Evolutionary conservation across 1,284 basidiomycete genomes (phyloP).

Genomic region (Malassezia globosa): DNA sequence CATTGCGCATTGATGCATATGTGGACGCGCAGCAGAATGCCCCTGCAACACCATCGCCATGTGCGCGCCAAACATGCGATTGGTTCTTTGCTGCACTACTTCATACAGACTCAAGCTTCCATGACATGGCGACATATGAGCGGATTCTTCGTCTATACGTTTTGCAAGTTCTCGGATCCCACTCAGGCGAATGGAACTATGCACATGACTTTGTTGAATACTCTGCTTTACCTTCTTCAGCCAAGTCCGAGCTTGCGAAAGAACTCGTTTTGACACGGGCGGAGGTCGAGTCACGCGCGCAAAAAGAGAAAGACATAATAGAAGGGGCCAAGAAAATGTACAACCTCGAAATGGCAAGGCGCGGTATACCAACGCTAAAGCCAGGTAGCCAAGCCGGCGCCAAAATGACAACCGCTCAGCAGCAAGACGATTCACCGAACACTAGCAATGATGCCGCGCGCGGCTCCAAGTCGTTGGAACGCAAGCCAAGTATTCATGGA

Average conservation of each 20-base stretch:
- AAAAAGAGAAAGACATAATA: slow-evolving; percentile 21
- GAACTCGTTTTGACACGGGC: slow-evolving; percentile 23
- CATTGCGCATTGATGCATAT: slow-evolving; percentile 25
- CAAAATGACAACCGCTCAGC: too few species aligned
- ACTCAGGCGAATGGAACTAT: slow-evolving; percentile 33
- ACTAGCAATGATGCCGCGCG: too few species aligned
- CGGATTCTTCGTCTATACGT: slow-evolving; percentile 29
- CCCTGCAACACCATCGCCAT: not conserved
- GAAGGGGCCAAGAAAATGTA: slow-evolving; percentile 20
- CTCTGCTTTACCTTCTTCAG: slow-evolving; percentile 17
- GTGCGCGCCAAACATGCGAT: slow-evolving; percentile 27
- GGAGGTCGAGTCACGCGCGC: slow-evolving; percentile 13
- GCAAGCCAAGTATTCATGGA: too few species aligned
- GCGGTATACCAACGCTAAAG: not conserved
- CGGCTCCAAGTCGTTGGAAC: too few species aligned
- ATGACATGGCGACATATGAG: slow-evolving; percentile 19
- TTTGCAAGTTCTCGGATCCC: slow-evolving; percentile 26
- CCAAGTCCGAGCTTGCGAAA: slow-evolving; percentile 15
- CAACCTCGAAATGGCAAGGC: slow-evolving; percentile 1
- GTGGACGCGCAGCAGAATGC: not conserved
- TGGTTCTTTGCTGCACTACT: slow-evolving; percentile 29
- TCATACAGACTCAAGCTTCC: slow-evolving; percentile 10
- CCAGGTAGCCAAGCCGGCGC: too few species aligned
- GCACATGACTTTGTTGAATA: slow-evolving; percentile 31
- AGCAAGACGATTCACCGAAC: too few species aligned